Evolutionary conservation across 108 stramenopile species (phyloP).

Genomic region (Pseudonitzschia multiseries): DNA sequence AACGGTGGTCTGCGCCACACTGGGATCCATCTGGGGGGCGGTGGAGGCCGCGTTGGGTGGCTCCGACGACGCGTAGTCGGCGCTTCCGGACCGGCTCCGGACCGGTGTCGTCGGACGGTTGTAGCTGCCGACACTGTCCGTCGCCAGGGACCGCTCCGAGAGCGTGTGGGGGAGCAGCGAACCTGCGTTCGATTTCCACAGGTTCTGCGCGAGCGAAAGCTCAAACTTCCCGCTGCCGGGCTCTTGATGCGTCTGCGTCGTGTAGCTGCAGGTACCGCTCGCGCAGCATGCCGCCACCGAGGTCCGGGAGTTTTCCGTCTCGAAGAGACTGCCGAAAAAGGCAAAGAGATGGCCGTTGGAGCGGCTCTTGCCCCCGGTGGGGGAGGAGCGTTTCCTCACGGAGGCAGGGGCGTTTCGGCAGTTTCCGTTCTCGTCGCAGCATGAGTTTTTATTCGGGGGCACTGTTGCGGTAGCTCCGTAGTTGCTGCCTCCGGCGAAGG

Average conservation of each 20-base stretch:
- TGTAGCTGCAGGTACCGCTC: not conserved
- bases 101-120: not conserved
- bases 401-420: not conserved
- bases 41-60: not conserved
- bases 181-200: too few relatives aligned
- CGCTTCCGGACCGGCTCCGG: not conserved
- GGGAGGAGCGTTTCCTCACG: not conserved
- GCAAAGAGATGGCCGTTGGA: not conserved
- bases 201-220: too few relatives aligned
- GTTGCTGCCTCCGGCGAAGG: not conserved
- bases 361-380: not conserved
- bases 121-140: not conserved
- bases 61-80: not conserved
- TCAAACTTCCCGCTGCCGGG: too few relatives aligned
- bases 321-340: not conserved
- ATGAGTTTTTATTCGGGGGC: not conserved
- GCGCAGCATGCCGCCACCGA: constrained; percentile 3
- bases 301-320: not conserved
- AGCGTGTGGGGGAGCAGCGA: not conserved
- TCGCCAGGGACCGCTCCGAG: not conserved
- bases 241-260: not conserved
- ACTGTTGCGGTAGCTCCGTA: not conserved
- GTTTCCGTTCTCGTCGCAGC: not conserved
- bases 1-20: not conserved
- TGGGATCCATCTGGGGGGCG: constrained; percentile 5